Evolutionary conservation across 371 early-diverging fungal genomes (phyloP), one percentile per base, ranked within the genome.

Genomic region (Paraphysoderma sedebokerense): DNA sequence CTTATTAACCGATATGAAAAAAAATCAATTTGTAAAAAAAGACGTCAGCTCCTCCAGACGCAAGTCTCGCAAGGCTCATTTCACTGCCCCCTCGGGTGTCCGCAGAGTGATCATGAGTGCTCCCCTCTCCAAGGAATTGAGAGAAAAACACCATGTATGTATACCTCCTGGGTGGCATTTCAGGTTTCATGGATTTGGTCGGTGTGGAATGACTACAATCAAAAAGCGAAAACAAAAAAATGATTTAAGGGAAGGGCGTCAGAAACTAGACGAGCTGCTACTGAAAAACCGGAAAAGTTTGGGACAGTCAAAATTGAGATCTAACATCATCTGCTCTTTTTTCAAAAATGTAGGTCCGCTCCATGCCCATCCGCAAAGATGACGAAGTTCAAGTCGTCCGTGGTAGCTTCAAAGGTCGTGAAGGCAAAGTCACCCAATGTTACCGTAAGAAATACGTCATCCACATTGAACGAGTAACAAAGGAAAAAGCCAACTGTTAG

Each of bases 381-480:
- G 98, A 97, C 72, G 96, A 93, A 78, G 96, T 97, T 57, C 65
- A 72, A 59, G 81, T 97, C 56, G 82, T 88, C 61, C 85, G 96
- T 55, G 98, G 98, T 58, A 76, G 74, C 66, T 71, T 77, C 82
- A 95, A 95, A 85, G 96, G 92, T 62, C 85, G 86, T 58, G 87
- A 90, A 66, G 98, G 98, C 64, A 91, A 92, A 85, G 86, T 97
- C 56, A 68, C 72, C 51, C 76, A 83, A 56, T 90, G 89, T 63
- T 96, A 93, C 87, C 89, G 98, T 64, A 85, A 87, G 75, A 92
- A 91, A 83, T 97, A 80, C 79, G 83, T 90, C 56, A 95, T 97
- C 71, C 87, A 96, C 83, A 78, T 97, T 56, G 95, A 97, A 64
- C 87, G 91, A 62, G 70, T 97, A 61, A 76, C 70, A 65, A 82